These are phyloP conservation scores for Pseudofabraea citricarpa DNA, from an alignment of 2,329 filamentous ascomycete genomes.

Conservation along the genomic window DNA sequence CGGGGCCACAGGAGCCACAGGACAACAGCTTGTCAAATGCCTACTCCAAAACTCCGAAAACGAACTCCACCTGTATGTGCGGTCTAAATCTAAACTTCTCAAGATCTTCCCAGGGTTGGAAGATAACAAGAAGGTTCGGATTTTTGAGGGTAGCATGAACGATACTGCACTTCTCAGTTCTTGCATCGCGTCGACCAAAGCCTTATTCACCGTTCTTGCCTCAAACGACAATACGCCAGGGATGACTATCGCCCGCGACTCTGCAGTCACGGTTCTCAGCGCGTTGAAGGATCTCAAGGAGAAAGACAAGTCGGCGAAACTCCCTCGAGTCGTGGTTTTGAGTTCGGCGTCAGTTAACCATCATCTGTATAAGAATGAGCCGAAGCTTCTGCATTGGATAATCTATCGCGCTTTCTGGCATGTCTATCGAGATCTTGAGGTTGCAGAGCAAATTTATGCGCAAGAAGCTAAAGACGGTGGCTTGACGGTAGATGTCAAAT, in stretches of 20 bases:
- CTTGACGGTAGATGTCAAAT: neutral
- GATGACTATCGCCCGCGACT: constrained; percentile 32
- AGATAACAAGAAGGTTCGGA: constrained; percentile 27
- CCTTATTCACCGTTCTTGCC: constrained; percentile 35
- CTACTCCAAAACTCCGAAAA: constrained; percentile 29
- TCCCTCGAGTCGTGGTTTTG: constrained; percentile 33
- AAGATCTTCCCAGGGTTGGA: constrained; percentile 28
- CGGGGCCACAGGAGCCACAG: constrained; percentile 39
- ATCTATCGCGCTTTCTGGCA: neutral
- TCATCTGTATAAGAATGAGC: neutral
- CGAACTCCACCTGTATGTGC: constrained; percentile 39
- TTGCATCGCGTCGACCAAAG: constrained; percentile 31
- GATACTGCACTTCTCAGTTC: constrained; percentile 32
- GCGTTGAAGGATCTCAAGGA: constrained; percentile 28
- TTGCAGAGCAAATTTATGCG: neutral
- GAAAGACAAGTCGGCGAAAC: neutral
- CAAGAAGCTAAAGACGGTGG: neutral
- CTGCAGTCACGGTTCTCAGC: constrained; percentile 28
- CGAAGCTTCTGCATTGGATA: neutral
- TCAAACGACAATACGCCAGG: constrained; percentile 41
- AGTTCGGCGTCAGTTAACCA: neutral
- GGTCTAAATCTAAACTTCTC: constrained; percentile 35
- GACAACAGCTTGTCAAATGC: constrained; percentile 34
- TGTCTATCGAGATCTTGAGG: neutral
- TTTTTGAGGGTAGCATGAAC: constrained; percentile 38